Conservation (phyloP, 2,329 filamentous ascomycete species). For the Aspergillus intermedius region DNA sequence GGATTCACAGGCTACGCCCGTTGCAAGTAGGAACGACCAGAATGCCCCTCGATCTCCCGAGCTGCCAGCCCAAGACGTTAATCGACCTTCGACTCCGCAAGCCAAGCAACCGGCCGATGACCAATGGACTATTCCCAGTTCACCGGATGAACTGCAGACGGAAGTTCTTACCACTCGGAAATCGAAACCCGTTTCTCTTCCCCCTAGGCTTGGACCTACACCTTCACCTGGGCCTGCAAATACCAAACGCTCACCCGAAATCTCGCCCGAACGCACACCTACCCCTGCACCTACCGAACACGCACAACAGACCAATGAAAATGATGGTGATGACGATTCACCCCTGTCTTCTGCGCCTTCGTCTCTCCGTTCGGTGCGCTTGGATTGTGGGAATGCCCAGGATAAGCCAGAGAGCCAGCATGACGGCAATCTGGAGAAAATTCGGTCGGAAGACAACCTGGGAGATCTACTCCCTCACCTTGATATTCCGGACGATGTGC, state of each 20-base stretch:
- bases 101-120: conserved; percentile 7
- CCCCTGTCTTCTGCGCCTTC: conserved; percentile 33
- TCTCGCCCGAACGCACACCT: not conserved
- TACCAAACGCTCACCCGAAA: conserved; percentile 1
- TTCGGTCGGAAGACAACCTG: conserved; percentile 2
- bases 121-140: conserved; percentile 23
- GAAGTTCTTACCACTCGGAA: conserved; percentile 17
- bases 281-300: not conserved
- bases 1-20: not conserved
- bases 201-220: conserved; percentile 2
- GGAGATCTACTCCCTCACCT: conserved; percentile 14
- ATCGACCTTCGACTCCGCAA: conserved; percentile 9
- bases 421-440: not conserved
- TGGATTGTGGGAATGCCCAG: conserved; percentile 4
- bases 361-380: conserved; percentile 16
- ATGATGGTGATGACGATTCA: conserved; percentile 21
- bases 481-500: conserved; percentile 22
- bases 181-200: conserved; percentile 6
- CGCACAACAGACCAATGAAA: conserved; percentile 5
- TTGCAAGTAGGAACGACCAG: not conserved
- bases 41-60: conserved; percentile 1
- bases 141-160: conserved; percentile 33
- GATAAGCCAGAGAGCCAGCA: not conserved
- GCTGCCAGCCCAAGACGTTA: conserved; percentile 3
- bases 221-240: not conserved